Base-by-base conservation (phyloP, 352 stramenopile species). In the Phytophthora europaea region DNA sequence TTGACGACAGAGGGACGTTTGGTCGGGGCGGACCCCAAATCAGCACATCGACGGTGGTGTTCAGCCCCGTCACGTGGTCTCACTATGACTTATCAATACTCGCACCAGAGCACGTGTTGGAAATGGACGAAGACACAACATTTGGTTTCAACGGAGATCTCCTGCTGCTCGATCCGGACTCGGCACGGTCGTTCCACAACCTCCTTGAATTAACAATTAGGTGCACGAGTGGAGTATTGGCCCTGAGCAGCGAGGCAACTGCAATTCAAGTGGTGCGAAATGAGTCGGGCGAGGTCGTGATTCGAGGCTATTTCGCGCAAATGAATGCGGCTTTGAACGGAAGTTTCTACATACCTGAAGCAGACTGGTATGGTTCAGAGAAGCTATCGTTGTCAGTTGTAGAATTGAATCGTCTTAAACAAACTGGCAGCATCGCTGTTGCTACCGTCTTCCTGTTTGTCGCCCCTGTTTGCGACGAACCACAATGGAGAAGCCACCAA, bases 311-410 rank as follows among this genome's bases (percentile, higher is more conserved):
- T 23, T 57, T 91, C 3, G 22, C 51, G 18, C 75, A 89, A 36
- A 50, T 94, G 53, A 93, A 95, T 58, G 61, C 52, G 1, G 88
- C 79, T 20, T 64, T 95, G 2, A 80, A 87, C 40, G 70, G 72
- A 12, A 89, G 82, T 31, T 52, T 59, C 4, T 95, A 92, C 58
- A 60, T 85, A 12, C 84, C 85, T 54, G 52, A 61, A 5, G 36
- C 16, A 43, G 70, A 94, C 67, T 94, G 85, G 83, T 90, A 82
- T 31, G 88, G 88, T 9, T 67, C 82, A 5, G 84, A 94, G 20
- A 57, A 78, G n/a, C 40, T 94, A 23, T 59, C 34, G 22, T 38
- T 94, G 8, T 74, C 60, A 0, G 74, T 81, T 23, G 31, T 76
- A n/a, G 72, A 83, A 40, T 58, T 65, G 16, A 34, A 56, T 57